A percentile compares a stretch with the other conserved stretches of the same genome.
Evolutionary conservation across 2,329 filamentous ascomycete species (phyloP).

Genomic region (Chalara sp.): DNA sequence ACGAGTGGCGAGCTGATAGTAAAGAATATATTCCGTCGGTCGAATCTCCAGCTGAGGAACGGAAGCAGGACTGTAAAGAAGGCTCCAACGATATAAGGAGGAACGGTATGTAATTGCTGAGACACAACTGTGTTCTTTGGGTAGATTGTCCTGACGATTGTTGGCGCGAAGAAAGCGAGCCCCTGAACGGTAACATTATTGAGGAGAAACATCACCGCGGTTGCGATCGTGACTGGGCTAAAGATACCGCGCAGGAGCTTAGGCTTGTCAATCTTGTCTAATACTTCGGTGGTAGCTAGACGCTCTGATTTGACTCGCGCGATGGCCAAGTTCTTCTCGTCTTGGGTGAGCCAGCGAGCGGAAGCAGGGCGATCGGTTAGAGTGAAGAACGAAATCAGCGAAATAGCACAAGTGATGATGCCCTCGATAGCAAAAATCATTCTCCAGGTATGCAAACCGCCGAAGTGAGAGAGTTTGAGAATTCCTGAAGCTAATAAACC

Average conservation of each 20-base stretch:
- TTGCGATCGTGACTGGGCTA: slow-evolving; percentile 53
- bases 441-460: slow-evolving; percentile 52
- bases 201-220: slow-evolving; percentile 38
- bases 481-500: slow-evolving; percentile 61
- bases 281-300: slow-evolving; percentile 51
- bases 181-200: slow-evolving; percentile 61
- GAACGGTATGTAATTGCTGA: slow-evolving; percentile 65
- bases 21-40: slow-evolving; percentile 55
- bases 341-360: slow-evolving; percentile 56
- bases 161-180: slow-evolving; percentile 63
- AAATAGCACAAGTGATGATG: slow-evolving; percentile 50
- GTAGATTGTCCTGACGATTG: slow-evolving; percentile 65
- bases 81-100: slow-evolving; percentile 62
- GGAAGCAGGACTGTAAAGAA: slow-evolving; percentile 60
- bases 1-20: slow-evolving; percentile 53
- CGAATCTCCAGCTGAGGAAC: slow-evolving; percentile 52
- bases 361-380: slow-evolving; percentile 64
- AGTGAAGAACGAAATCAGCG: slow-evolving; percentile 53
- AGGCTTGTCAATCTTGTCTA: slow-evolving; percentile 53
- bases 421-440: slow-evolving; percentile 72
- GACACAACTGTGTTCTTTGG: slow-evolving; percentile 47
- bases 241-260: slow-evolving; percentile 58
- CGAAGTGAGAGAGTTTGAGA: slow-evolving; percentile 43
- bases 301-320: slow-evolving; percentile 64
- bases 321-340: slow-evolving; percentile 60